Base-by-base conservation (phyloP, 2,329 filamentous ascomycete species). In the Leptographium wingfieldii region DNA sequence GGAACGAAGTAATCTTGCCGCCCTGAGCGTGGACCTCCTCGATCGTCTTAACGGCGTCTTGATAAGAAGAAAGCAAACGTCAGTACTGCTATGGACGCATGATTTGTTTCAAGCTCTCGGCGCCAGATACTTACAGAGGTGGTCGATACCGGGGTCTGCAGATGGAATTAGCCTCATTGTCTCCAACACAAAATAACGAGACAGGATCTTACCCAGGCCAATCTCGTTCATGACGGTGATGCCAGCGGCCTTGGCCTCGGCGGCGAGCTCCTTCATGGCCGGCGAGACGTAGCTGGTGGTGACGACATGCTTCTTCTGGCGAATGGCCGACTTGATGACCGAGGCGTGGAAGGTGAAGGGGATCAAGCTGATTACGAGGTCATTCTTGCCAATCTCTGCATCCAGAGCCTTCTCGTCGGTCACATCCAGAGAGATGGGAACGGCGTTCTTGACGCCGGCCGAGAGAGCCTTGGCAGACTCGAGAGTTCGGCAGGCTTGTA, bases 151-250 rank as follows among this genome's bases (percentile, higher is more conserved):
- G 33, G 85, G 85, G 72, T 88, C 85, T 52, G 68, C 7, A 46
- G 43, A 19, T 16, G 27, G 14, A 11, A 48, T 57, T 57, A 57
- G 56, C 19, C 33, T 35, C 14, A 12, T 16, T 11, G 43, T 6
- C 16, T 19, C 11, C 38, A 19, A 35, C 5, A 29, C 31, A 38
- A 29, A n/a, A 33, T 7, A 49, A 57, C 1, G 27, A 0, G 29
- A 12, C 4, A 33, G 3, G 12, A 5, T 4, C 59, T 5, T 27
- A 57, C 35, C 74, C 62, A 88, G 70, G 63, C 90, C 90, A 70
- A 95, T 95, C 81, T 97, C 92, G 76, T 97, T 96, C 88, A 96
- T 92, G 71, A 96, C 92, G 12, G 90, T 95, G 71, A 96, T 96
- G 63, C 91, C 92, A 22, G 92, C 92, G 64, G 87, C 88, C 80